Percentiles rank a stretch among this genome's conserved stretches.
These are phyloP conservation scores for Wakefieldia striispora DNA, from an alignment of 768 basidiomycete genomes.

Conservation along the genomic window DNA sequence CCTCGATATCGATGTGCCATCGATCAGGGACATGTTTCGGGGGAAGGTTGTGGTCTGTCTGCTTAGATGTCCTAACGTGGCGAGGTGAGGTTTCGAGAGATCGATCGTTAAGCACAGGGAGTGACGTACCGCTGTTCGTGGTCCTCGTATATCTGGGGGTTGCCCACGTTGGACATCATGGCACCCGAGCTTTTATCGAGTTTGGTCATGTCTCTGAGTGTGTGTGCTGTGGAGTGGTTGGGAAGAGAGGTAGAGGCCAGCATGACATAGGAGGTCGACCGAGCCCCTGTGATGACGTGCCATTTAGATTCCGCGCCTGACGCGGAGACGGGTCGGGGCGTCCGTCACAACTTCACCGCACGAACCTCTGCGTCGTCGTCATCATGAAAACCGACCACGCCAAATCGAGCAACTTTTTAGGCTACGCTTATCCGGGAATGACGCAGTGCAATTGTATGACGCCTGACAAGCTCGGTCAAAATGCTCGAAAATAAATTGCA, in stretches of 20 bases:
- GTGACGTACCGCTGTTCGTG: slow-evolving; percentile 45
- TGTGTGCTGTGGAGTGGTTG: background rate
- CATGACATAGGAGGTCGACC: slow-evolving; percentile 5
- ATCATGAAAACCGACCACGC: no score
- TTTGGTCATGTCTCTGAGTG: slow-evolving; percentile 18
- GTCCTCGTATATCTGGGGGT: slow-evolving; percentile 45
- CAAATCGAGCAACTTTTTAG: no score
- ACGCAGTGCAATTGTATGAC: background rate
- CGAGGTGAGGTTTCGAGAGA: slow-evolving; percentile 3
- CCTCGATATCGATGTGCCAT: slow-evolving; percentile 37
- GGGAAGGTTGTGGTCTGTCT: slow-evolving; percentile 19
- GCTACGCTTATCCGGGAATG: no score
- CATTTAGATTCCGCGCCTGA: no score
- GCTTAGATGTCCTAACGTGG: slow-evolving; percentile 23
- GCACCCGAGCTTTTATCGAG: slow-evolving; percentile 27
- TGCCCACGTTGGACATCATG: slow-evolving; percentile 54
- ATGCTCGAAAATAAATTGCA: no score
- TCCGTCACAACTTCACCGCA: no score
- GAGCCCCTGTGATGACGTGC: no score
- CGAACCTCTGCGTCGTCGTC: no score
- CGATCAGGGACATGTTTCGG: slow-evolving; percentile 33
- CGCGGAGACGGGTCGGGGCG: no score
- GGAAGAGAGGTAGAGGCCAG: background rate
- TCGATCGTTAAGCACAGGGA: background rate
- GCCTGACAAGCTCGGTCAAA: no score